phyloP scores from a whole-genome alignment of 169 alveolate species.

The Plasmodium cynomolgi region DNA sequence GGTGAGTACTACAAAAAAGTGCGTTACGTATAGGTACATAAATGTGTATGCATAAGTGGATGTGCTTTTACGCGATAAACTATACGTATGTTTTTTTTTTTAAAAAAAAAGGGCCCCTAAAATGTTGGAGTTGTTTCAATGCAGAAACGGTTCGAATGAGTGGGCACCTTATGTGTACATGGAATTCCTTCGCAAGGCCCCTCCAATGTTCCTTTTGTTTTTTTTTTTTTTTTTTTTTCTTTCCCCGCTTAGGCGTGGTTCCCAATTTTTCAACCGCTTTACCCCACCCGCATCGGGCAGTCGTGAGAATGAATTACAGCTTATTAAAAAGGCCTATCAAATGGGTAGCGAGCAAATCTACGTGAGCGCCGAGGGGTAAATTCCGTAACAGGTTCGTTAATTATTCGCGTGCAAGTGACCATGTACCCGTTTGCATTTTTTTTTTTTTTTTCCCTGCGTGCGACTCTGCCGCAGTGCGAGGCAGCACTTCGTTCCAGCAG shows the following conservation, averaged over 20 bases:
- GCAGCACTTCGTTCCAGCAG: not conserved
- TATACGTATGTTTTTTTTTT: too few relatives aligned
- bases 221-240: not conserved
- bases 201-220: not conserved
- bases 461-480: not conserved
- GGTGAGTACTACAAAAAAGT: not conserved
- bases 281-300: not conserved
- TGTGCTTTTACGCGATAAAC: not conserved
- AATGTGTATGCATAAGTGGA: not conserved
- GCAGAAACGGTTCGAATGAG: not conserved
- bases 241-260: not conserved
- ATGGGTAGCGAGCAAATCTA: not conserved
- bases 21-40: not conserved
- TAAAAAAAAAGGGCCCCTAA: not conserved
- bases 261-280: not conserved
- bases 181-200: not conserved
- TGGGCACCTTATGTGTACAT: not conserved
- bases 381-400: not conserved
- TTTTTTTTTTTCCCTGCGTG: not conserved
- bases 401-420: not conserved
- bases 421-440: not conserved
- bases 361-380: not conserved
- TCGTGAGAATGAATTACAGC: not conserved
- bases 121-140: not conserved
- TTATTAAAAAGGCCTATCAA: not conserved